Evolutionary conservation across 1,139 yeast genomes (phyloP).

Genomic region (Protomyces lactucae-debilis): DNA sequence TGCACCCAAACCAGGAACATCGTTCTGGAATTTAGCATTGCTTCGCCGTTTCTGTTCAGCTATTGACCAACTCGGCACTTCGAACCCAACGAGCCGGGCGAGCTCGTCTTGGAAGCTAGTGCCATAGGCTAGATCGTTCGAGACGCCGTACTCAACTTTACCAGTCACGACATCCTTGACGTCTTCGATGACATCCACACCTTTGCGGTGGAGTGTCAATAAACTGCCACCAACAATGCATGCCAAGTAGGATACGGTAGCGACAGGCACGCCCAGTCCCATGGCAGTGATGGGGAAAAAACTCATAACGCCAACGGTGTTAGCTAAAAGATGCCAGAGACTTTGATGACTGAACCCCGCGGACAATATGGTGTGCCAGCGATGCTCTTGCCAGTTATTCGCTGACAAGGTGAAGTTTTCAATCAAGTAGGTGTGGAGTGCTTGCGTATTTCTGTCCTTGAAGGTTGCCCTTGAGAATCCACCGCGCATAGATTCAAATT

Average conservation of each 20-base stretch:
- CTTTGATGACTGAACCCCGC: constrained; percentile 14
- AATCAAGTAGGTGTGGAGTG: neutral
- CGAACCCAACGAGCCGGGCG: neutral
- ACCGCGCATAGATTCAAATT: neutral
- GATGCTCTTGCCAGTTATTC: constrained; percentile 4
- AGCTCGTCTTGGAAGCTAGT: neutral
- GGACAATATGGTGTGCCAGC: constrained; percentile 16
- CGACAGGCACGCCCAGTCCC: constrained; percentile 1
- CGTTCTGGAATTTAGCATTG: neutral
- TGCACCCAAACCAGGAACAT: constrained; percentile 17
- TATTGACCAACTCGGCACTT: constrained; percentile 10
- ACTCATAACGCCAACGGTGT: constrained; percentile 17
- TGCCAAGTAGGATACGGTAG: constrained; percentile 1
- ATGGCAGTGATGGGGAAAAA: constrained; percentile 14
- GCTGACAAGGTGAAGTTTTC: constrained; percentile 13
- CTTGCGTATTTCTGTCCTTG: neutral
- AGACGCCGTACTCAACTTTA: neutral
- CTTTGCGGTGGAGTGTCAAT: neutral
- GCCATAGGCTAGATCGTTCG: neutral
- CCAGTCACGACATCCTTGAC: neutral
- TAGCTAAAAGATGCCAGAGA: constrained; percentile 18
- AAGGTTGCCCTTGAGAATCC: neutral
- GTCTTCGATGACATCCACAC: neutral
- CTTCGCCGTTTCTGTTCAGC: neutral
- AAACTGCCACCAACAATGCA: constrained; percentile 17